These are phyloP conservation scores for Morella rubra DNA, from an alignment of 306 rosid species.

Conservation along the genomic window DNA sequence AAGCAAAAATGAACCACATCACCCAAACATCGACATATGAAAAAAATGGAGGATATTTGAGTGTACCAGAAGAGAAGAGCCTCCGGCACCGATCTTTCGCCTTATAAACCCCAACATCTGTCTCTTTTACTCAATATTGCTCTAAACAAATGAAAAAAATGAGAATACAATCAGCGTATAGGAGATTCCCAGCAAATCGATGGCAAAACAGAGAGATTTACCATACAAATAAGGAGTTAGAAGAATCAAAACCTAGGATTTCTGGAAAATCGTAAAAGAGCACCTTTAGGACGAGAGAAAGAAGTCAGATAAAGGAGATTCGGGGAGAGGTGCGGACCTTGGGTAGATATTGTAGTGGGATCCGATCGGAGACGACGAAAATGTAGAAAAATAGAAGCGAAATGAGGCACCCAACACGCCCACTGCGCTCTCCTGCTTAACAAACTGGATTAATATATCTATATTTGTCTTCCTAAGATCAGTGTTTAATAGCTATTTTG, in stretches of 20 bases:
- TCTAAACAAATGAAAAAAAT: background rate
- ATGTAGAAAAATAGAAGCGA: background rate
- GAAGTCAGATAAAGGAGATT: background rate
- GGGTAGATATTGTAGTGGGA: background rate
- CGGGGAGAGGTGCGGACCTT: background rate
- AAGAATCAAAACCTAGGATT: background rate
- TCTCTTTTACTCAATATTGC: slow-evolving; percentile 14
- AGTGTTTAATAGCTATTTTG: background rate
- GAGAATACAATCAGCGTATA: background rate
- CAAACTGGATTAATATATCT: background rate
- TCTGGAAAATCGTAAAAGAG: background rate
- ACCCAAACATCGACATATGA: background rate
- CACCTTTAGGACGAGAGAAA: background rate
- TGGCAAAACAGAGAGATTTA: background rate
- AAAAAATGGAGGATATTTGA: background rate
- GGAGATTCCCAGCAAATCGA: background rate
- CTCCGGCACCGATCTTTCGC: slow-evolving; percentile 52
- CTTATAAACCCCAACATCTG: slow-evolving; percentile 68
- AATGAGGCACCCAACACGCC: background rate
- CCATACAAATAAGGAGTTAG: no score
- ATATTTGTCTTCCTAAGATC: background rate
- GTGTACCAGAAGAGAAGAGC: slow-evolving; percentile 43
- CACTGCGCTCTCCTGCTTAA: background rate
- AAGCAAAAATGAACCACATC: background rate
- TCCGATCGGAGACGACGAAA: background rate